phyloP scores from a whole-genome alignment of 305 asterid genomes.

The Fraxinus ornus region DNA sequence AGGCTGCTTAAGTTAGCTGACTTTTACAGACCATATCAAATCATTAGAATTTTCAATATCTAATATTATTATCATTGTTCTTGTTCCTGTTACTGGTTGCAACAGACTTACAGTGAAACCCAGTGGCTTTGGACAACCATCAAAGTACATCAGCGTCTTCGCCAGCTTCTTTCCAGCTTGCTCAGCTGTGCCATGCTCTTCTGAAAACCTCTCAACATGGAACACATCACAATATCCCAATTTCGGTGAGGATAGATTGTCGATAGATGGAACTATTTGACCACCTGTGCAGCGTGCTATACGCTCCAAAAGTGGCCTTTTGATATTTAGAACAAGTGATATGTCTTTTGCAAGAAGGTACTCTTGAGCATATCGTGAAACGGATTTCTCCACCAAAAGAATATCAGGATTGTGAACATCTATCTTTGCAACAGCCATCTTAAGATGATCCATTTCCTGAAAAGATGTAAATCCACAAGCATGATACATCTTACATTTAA shows the following conservation, averaged over 20 bases:
- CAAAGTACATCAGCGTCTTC: constrained; percentile 94
- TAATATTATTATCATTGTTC: neutral
- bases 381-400: constrained; percentile 98
- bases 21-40: constrained; percentile 12
- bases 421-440: constrained; percentile 97
- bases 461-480: constrained; percentile 26
- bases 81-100: constrained; percentile 15
- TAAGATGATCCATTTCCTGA: constrained; percentile 99
- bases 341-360: constrained; percentile 88
- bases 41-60: constrained; percentile 11
- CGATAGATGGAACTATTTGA: constrained; percentile 88
- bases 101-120: constrained; percentile 84
- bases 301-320: constrained; percentile 89
- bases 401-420: constrained; percentile 83
- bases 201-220: constrained; percentile 68
- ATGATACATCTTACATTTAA: constrained; percentile 1
- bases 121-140: constrained; percentile 95
- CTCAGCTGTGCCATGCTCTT: constrained; percentile 76
- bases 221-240: constrained; percentile 83
- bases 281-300: constrained; percentile 92
- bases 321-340: constrained; percentile 91
- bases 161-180: constrained; percentile 67
- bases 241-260: constrained; percentile 72
- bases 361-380: constrained; percentile 94
- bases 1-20: neutral